Evolutionary conservation across 2,329 filamentous ascomycete species (phyloP).

Genomic region (Penicillium hesseltinei): DNA sequence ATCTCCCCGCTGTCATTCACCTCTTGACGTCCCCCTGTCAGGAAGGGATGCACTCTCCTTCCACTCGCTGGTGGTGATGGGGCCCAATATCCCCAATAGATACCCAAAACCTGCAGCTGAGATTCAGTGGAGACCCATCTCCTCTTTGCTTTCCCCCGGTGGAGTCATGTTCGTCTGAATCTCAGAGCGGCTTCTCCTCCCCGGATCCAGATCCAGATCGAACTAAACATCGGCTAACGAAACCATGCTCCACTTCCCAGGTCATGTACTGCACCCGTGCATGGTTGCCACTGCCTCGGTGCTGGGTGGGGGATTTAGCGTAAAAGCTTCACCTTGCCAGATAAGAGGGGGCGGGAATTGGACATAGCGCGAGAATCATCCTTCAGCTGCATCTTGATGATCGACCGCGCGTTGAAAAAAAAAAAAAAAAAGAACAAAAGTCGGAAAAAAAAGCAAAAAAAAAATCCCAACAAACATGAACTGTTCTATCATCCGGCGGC

Average conservation of each 20-base stretch:
- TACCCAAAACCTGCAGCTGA: slow-evolving; percentile 6
- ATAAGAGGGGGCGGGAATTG: not conserved
- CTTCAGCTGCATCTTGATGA: slow-evolving; percentile 17
- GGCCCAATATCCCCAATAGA: not conserved
- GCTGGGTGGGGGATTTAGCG: not conserved
- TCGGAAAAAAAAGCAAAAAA: slow-evolving; percentile 6
- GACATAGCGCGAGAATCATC: not conserved
- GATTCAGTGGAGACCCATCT: not conserved
- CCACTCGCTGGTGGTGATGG: not conserved
- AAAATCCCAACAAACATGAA: slow-evolving; percentile 3
- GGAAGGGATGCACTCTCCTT: not conserved
- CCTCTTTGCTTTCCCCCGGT: not conserved
- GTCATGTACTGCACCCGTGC: slow-evolving; percentile 2
- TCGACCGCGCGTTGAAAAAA: slow-evolving; percentile 8
- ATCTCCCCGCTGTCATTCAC: not conserved
- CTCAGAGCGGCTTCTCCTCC: not conserved
- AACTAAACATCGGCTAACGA: slow-evolving; percentile 11
- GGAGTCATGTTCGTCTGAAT: not conserved
- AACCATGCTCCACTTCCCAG: slow-evolving; percentile 1
- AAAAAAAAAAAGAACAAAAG: slow-evolving; percentile 5
- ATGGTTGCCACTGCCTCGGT: not conserved
- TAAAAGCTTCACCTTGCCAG: not conserved
- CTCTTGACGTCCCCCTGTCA: not conserved
- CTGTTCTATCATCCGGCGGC: not conserved
- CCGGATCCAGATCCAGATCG: slow-evolving; percentile 8